These are phyloP conservation scores for Pythium apleroticum DNA, from an alignment of 352 stramenopile genomes.

Conservation along the genomic window DNA sequence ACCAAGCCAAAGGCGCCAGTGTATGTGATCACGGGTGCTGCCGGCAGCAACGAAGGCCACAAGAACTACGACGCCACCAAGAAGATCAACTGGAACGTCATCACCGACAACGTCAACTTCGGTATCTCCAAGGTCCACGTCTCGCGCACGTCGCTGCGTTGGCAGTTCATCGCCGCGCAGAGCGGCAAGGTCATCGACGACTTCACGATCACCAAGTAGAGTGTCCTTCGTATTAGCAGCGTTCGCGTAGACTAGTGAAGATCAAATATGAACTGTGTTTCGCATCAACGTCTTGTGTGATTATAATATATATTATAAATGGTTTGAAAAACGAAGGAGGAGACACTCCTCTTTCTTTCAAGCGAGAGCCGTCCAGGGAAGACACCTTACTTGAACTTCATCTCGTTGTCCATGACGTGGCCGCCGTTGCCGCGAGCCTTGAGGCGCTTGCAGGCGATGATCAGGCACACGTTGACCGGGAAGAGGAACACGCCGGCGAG, in stretches of 20 bases:
- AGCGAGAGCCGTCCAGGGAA: too few species aligned
- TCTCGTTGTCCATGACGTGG: slow-evolving; percentile 57
- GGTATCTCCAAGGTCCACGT: slow-evolving; percentile 26
- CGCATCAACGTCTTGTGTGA: neutral
- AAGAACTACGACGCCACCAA: slow-evolving; percentile 12
- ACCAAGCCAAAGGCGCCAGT: slow-evolving; percentile 46
- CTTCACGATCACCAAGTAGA: slow-evolving; percentile 26
- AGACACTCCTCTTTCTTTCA: neutral
- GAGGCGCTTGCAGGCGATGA: slow-evolving; percentile 63
- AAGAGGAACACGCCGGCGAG: slow-evolving; percentile 65
- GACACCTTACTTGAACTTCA: slow-evolving; percentile 66
- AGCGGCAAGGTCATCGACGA: slow-evolving; percentile 19
- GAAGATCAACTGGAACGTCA: slow-evolving; percentile 16
- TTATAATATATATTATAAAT: slow-evolving; percentile 1
- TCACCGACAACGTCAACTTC: slow-evolving; percentile 21
- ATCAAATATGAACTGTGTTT: neutral
- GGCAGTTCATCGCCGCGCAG: slow-evolving; percentile 20
- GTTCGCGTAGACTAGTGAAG: too few species aligned
- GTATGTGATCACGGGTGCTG: slow-evolving; percentile 42
- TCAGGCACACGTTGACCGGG: slow-evolving; percentile 65
- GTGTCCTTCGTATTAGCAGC: neutral
- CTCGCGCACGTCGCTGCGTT: slow-evolving; percentile 16
- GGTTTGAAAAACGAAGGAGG: neutral
- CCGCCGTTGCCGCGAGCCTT: slow-evolving; percentile 47
- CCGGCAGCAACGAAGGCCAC: slow-evolving; percentile 30